A percentile compares a stretch with the other conserved stretches of the same genome.
Evolutionary conservation across 2,329 filamentous ascomycete species (phyloP).

Genomic region (Fusarium pseudograminearum): DNA sequence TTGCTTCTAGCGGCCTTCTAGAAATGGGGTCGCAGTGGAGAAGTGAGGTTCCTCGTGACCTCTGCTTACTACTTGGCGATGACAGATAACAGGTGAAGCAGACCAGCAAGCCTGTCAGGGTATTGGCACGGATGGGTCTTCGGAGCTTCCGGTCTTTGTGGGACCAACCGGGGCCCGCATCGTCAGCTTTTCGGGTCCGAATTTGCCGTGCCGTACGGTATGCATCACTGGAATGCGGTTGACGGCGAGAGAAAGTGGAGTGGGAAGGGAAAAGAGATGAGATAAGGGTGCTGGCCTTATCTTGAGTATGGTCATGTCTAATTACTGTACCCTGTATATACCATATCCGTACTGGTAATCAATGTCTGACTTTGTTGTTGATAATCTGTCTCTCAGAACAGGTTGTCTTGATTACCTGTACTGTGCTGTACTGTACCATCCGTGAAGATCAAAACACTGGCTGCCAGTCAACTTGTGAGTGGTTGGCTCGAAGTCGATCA

Average conservation of each 20-base stretch:
- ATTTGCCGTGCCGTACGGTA: constrained; percentile 24
- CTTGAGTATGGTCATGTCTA: not conserved
- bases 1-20: constrained; percentile 36
- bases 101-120: not conserved
- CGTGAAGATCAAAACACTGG: not conserved
- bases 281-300: constrained; percentile 6
- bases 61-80: constrained; percentile 28
- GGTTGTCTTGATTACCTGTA: not conserved
- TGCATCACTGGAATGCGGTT: constrained; percentile 31
- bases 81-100: not conserved
- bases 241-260: constrained; percentile 6
- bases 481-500: constrained; percentile 4
- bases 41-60: constrained; percentile 20
- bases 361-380: constrained; percentile 6
- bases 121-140: not conserved
- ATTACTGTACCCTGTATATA: not conserved
- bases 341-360: not conserved
- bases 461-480: constrained; percentile 17
- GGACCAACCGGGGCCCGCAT: not conserved
- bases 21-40: constrained; percentile 29
- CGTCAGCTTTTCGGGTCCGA: constrained; percentile 38
- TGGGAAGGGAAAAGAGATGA: not conserved
- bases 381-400: not conserved
- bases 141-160: constrained; percentile 5
- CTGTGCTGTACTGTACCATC: constrained; percentile 6